phyloP scores from a whole-genome alignment of 2,329 filamentous ascomycete genomes.

The Aureobasidium sp. region DNA sequence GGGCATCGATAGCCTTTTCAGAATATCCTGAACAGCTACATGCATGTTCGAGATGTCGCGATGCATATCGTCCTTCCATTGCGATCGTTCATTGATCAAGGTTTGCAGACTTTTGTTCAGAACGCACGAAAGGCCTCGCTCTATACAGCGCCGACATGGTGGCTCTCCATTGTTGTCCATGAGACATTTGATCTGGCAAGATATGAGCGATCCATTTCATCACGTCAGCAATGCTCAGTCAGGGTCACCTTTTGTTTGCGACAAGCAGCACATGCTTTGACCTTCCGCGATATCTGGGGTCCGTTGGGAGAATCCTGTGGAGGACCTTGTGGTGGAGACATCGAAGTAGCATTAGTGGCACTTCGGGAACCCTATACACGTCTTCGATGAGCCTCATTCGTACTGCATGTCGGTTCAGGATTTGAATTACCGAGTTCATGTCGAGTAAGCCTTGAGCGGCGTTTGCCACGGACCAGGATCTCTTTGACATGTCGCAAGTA shows the following conservation, averaged over 20 bases:
- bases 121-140: constrained; percentile 44
- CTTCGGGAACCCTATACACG: constrained; percentile 1
- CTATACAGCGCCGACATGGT: constrained; percentile 44
- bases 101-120: constrained; percentile 45
- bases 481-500: constrained; percentile 10
- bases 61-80: constrained; percentile 23
- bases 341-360: neutral
- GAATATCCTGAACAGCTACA: constrained; percentile 35
- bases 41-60: constrained; percentile 28
- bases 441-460: constrained; percentile 14
- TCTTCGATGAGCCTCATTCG: neutral
- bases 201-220: constrained; percentile 30
- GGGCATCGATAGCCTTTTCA: constrained; percentile 34
- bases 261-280: constrained; percentile 44
- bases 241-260: constrained; percentile 40
- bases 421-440: constrained; percentile 11
- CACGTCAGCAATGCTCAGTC: neutral
- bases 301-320: constrained; percentile 7
- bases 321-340: constrained; percentile 6
- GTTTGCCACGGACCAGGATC: constrained; percentile 16
- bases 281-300: constrained; percentile 14
- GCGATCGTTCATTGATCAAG: constrained; percentile 40
- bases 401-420: neutral
- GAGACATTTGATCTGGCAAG: constrained; percentile 49
- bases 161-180: constrained; percentile 42